Conservation (phyloP, 2,329 filamentous ascomycete genomes). For the Cyphellophora europaea region DNA sequence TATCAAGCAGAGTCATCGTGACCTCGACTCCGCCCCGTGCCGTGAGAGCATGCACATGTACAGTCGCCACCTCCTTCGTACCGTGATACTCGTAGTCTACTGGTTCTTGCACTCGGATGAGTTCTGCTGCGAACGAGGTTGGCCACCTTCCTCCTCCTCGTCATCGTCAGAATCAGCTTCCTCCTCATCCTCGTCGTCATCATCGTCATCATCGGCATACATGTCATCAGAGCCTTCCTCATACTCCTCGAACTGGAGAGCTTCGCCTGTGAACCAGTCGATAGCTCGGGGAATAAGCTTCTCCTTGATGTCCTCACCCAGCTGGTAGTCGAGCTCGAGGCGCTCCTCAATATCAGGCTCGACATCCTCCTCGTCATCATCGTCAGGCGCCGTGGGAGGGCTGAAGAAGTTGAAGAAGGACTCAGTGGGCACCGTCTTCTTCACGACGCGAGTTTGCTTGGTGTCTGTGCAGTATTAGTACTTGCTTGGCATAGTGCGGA, state of each 20-base stretch:
- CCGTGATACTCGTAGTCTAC: constrained; percentile 10
- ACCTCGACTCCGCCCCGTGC: too few relatives aligned
- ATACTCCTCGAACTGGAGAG: constrained; percentile 89
- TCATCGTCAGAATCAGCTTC: constrained; percentile 77
- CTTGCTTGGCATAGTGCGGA: too few relatives aligned
- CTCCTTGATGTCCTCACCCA: constrained; percentile 99
- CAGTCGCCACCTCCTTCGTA: too few relatives aligned
- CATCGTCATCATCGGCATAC: constrained; percentile 81
- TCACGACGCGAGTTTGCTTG: constrained; percentile 97
- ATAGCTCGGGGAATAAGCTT: constrained; percentile 97
- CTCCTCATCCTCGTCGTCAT: constrained; percentile 85
- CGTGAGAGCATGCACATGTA: too few relatives aligned
- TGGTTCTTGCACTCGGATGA: constrained; percentile 76
- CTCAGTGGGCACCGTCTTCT: constrained; percentile 97
- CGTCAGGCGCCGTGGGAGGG: constrained; percentile 74
- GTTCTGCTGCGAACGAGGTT: constrained; percentile 66
- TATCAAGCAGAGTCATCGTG: too few relatives aligned
- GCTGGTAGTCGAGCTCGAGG: constrained; percentile 94
- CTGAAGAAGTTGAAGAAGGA: constrained; percentile 99
- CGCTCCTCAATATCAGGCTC: constrained; percentile 93
- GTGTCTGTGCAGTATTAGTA: constrained; percentile 82
- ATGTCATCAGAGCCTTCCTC: constrained; percentile 76
- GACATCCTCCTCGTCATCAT: constrained; percentile 57
- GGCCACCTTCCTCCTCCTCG: constrained; percentile 42
- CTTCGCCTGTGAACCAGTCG: constrained; percentile 99